A percentile compares a stretch with the other conserved stretches of the same genome.
Evolutionary conservation across 257 asterid genomes (phyloP).

Genomic region (Leptodermis oblonga): DNA sequence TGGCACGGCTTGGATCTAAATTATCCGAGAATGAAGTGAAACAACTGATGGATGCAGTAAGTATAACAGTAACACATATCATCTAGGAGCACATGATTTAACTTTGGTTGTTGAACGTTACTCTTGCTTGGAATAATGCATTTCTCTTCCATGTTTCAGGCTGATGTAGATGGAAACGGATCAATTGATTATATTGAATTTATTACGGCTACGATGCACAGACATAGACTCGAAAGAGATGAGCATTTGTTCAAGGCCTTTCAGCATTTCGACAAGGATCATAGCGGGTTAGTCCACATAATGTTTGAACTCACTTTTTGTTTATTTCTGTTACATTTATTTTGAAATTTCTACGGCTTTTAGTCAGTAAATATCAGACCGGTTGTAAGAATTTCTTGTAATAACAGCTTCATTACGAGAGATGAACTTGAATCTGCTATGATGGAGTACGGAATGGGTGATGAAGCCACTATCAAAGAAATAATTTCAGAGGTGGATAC

Average conservation of each 20-base stretch:
- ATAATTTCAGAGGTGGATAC: constrained; percentile 84
- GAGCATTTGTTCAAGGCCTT: constrained; percentile 79
- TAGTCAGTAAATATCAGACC: neutral
- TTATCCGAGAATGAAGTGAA: constrained; percentile 71
- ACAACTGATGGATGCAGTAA: constrained; percentile 94
- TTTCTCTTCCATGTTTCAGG: constrained; percentile 40
- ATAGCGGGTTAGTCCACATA: constrained; percentile 68
- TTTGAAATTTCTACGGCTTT: neutral
- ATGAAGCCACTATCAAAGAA: constrained; percentile 66
- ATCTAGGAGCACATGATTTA: neutral
- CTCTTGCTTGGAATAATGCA: constrained; percentile 7
- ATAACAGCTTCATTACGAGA: constrained; percentile 63
- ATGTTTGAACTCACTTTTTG: constrained; percentile 3
- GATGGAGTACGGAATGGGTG: constrained; percentile 87
- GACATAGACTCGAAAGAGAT: constrained; percentile 85
- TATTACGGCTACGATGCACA: constrained; percentile 93
- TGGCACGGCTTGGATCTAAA: constrained; percentile 85
- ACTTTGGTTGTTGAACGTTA: neutral
- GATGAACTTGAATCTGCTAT: constrained; percentile 79
- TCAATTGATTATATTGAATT: constrained; percentile 87
- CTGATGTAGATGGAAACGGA: constrained; percentile 96
- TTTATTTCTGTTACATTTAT: neutral
- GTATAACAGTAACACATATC: constrained; percentile 19
- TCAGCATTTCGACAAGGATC: constrained; percentile 78
- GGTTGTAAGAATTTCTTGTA: neutral